phyloP scores from a whole-genome alignment of 192 early-diverging fungal species.

The Coemansia sp. region DNA sequence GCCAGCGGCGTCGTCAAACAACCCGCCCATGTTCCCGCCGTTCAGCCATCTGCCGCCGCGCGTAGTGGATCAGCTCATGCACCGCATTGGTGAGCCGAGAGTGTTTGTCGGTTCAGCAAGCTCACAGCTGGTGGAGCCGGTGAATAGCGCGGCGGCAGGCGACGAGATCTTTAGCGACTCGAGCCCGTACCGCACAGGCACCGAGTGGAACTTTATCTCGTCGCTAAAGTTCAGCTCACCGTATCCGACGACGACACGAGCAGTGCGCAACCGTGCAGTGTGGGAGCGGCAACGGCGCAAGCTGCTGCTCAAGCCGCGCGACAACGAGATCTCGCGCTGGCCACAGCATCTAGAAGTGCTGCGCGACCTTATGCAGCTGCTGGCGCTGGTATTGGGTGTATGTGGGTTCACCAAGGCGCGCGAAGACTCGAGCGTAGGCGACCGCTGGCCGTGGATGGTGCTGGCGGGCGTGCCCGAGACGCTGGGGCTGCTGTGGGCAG shows the following conservation, averaged over 20 bases:
- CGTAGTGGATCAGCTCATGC: constrained; percentile 41
- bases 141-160: constrained; percentile 13
- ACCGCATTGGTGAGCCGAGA: constrained; percentile 51
- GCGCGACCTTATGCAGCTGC: constrained; percentile 48
- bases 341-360: constrained; percentile 40
- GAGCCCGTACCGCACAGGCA: constrained; percentile 47
- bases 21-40: constrained; percentile 46
- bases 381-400: constrained; percentile 34
- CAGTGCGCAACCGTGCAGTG: constrained; percentile 23
- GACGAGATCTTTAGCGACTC: constrained; percentile 22
- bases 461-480: constrained; percentile 34
- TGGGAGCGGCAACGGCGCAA: constrained; percentile 14
- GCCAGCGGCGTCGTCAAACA: neutral
- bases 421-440: constrained; percentile 29
- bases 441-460: constrained; percentile 46
- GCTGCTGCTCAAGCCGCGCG: constrained; percentile 26
- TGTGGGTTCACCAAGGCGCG: constrained; percentile 36
- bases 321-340: constrained; percentile 39
- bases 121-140: constrained; percentile 26
- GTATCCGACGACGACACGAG: constrained; percentile 27
- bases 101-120: constrained; percentile 41
- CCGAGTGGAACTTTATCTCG: constrained; percentile 50
- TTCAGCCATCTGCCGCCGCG: constrained; percentile 53
- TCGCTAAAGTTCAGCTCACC: constrained; percentile 51
- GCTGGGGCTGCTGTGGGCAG: constrained; percentile 51